Percentiles rank a stretch among this genome's conserved stretches.
Evolutionary conservation across 495 filamentous ascomycete species (phyloP).

Genomic region (Penicillium antarcticum): DNA sequence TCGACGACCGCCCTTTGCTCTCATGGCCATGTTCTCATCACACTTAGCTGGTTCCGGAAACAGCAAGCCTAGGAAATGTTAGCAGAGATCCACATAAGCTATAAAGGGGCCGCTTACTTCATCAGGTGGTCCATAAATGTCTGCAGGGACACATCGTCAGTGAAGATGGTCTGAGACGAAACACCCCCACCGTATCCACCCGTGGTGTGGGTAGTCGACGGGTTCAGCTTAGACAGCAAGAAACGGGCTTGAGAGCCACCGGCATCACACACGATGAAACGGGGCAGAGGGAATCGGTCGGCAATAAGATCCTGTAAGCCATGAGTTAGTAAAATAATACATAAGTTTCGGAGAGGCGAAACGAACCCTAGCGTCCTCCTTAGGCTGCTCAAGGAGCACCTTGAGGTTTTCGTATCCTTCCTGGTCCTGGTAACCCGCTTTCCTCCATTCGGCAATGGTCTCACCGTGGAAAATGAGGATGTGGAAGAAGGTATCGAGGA

Average conservation of each 20-base stretch:
- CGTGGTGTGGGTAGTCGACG: conserved; percentile 95
- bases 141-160: conserved; percentile 96
- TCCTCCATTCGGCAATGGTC: conserved; percentile 97
- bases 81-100: conserved; percentile 16
- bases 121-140: conserved; percentile 99
- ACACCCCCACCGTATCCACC: conserved; percentile 88
- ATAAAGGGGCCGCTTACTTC: conserved; percentile 70
- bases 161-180: conserved; percentile 97
- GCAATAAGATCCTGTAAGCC: conserved; percentile 82
- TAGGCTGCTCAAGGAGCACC: conserved; percentile 83
- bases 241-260: conserved; percentile 98
- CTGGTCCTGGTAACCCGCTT: conserved; percentile 96
- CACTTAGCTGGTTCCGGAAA: conserved; percentile 58
- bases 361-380: conserved; percentile 91
- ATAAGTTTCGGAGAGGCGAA: not conserved
- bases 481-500: conserved; percentile 99
- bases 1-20: conserved; percentile 37
- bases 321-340: conserved; percentile 10
- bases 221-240: conserved; percentile 95
- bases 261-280: conserved; percentile 98
- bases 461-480: conserved; percentile 99
- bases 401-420: conserved; percentile 98
- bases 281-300: conserved; percentile 94
- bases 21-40: conserved; percentile 28
- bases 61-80: conserved; percentile 51